Percentiles rank a stretch among this genome's conserved stretches.
phyloP scores from a whole-genome alignment of 2,329 filamentous ascomycete species.

The Alternaria sp. region DNA sequence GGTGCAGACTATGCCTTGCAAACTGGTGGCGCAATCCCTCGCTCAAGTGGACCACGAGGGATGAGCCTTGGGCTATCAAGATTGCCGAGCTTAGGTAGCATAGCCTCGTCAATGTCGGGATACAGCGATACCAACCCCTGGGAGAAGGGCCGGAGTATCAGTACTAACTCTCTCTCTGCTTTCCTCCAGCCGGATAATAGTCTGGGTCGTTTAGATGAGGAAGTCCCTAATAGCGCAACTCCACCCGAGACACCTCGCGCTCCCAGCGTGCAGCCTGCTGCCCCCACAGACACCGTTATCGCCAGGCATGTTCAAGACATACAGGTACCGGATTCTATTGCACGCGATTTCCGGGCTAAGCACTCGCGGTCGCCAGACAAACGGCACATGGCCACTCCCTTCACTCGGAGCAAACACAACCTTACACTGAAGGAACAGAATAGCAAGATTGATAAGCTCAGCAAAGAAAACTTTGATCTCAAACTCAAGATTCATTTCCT shows the following conservation, averaged over 20 bases:
- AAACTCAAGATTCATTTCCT: conserved; percentile 98
- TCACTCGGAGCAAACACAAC: conserved; percentile 53
- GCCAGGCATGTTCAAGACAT: conserved; percentile 89
- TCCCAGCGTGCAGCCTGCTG: conserved; percentile 60
- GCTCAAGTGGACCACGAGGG: conserved; percentile 48
- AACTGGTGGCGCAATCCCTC: conserved; percentile 77
- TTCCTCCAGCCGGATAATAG: conserved; percentile 54
- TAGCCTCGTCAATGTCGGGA: conserved; percentile 76
- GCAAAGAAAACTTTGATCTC: conserved; percentile 97
- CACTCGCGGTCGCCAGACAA: conserved; percentile 71
- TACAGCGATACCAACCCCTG: conserved; percentile 57
- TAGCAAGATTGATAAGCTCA: conserved; percentile 93
- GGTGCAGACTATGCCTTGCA: conserved; percentile 84
- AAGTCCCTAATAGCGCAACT: conserved; percentile 58
- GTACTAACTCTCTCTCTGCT: conserved; percentile 47
- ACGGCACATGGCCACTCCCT: conserved; percentile 51
- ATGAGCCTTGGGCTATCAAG: conserved; percentile 71
- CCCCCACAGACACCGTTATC: conserved; percentile 87
- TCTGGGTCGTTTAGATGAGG: conserved; percentile 68
- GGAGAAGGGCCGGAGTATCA: conserved; percentile 55
- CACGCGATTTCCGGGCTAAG: conserved; percentile 83
- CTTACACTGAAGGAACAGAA: conserved; percentile 97
- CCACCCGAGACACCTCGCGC: conserved; percentile 75
- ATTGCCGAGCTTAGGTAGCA: conserved; percentile 87
- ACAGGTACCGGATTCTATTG: conserved; percentile 87